Evolutionary conservation across 495 filamentous ascomycete species (phyloP).

Genomic region (Talaromyces thailandensis): DNA sequence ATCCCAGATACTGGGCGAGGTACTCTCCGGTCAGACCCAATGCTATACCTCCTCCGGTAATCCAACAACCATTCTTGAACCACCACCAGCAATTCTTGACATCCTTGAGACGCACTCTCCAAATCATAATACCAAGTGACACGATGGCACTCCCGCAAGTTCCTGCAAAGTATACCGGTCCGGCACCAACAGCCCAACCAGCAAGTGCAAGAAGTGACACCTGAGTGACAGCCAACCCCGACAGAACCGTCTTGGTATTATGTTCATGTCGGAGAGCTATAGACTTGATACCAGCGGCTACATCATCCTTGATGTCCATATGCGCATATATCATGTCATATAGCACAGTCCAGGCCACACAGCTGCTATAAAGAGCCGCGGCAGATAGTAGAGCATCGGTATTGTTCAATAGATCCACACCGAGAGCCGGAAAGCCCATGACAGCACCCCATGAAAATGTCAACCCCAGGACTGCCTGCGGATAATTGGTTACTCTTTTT

Average conservation of each 20-base stretch:
- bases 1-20: constrained; percentile 20
- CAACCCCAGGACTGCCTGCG: constrained; percentile 82
- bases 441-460: constrained; percentile 97
- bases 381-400: constrained; percentile 55
- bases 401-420: constrained; percentile 67
- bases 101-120: constrained; percentile 72
- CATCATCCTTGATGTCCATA: constrained; percentile 95
- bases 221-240: constrained; percentile 65
- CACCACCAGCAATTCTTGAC: constrained; percentile 93
- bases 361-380: constrained; percentile 70
- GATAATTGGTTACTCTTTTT: constrained; percentile 90
- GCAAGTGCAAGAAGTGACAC: constrained; percentile 71
- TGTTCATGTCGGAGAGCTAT: constrained; percentile 85
- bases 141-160: constrained; percentile 75
- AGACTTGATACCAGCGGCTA: constrained; percentile 87
- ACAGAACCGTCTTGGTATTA: constrained; percentile 79
- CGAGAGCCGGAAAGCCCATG: constrained; percentile 92
- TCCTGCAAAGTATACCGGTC: constrained; percentile 76
- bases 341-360: constrained; percentile 86
- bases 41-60: constrained; percentile 60
- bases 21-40: constrained; percentile 59
- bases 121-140: constrained; percentile 80
- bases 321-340: constrained; percentile 99
- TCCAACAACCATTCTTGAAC: constrained; percentile 70
- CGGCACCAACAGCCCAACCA: constrained; percentile 62